Conservation (phyloP, 345 rosid genomes). For the Salix purpurea region DNA sequence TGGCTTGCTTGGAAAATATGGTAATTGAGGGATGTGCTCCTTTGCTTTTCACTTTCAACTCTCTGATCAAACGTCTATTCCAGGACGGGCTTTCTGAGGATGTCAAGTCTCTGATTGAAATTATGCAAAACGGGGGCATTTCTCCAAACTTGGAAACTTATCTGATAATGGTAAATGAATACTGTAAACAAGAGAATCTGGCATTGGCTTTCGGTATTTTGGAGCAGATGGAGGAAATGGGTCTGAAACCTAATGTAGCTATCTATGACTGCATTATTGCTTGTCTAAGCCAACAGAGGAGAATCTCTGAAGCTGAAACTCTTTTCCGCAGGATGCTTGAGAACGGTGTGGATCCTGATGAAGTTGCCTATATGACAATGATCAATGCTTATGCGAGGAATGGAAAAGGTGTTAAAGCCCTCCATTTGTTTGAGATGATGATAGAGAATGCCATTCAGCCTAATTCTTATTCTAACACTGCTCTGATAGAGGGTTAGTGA, state of each 20-base stretch:
- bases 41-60: constrained; percentile 46
- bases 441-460: constrained; percentile 43
- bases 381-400: constrained; percentile 55
- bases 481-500: constrained; percentile 57
- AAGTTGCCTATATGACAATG: constrained; percentile 58
- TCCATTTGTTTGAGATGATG: constrained; percentile 50
- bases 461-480: constrained; percentile 49
- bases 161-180: constrained; percentile 45
- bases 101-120: constrained; percentile 33
- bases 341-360: constrained; percentile 65
- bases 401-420: constrained; percentile 45
- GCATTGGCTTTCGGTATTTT: constrained; percentile 40
- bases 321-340: constrained; percentile 55
- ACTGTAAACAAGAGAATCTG: constrained; percentile 42
- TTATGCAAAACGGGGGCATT: constrained; percentile 40
- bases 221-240: constrained; percentile 46
- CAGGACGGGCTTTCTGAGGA: constrained; percentile 37
- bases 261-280: constrained; percentile 53
- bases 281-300: constrained; percentile 41
- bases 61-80: constrained; percentile 48
- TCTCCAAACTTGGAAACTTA: constrained; percentile 52
- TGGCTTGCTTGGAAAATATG: constrained; percentile 36
- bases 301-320: constrained; percentile 51
- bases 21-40: constrained; percentile 44
- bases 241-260: constrained; percentile 56